Base-by-base conservation (phyloP, 78 protist species). In the Dictyostelium intermedium region DNA sequence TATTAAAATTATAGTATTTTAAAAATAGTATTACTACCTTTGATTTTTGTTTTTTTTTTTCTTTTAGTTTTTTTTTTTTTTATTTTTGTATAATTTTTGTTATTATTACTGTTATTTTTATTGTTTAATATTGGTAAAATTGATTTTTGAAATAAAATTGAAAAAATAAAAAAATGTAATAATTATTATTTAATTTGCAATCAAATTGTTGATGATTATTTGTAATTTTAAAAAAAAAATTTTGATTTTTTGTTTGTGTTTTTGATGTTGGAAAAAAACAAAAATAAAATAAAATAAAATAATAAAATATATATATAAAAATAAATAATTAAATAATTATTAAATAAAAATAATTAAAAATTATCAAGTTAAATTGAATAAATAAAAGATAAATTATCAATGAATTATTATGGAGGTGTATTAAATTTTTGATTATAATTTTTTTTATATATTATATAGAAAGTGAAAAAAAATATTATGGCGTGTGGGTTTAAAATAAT, bases 171-270 rank as follows among this genome's bases (percentile, higher is more conserved):
- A 50, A 50, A 50, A 50, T 50, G 23, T 50, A 50, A 50, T 50
- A 50, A 50, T 63, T 25, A 16, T 63, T 25, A 63, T 18, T 61
- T 63, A n/a, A 25, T 25, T 63, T 63, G 73, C 73, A 63, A 63
- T 63, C 73, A 63, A 63, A 63, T 63, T 63, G 73, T 63, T 63
- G 73, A 63, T 63, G 73, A 63, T 63, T 63, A 63, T 63, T 63
- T 63, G 73, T 63, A 63, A 63, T 63, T 63, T 20, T 25, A 27
- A 50, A 50, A 50, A 50, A 50, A 16, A 50, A 50, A 50, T 10
- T 50, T 50, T 50, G 61, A 50, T 61, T 61, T 63, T 63, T 63
- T 63, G 27, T 63, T 63, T 63, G 27, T 63, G 27, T 63, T 63
- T 63, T 63, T 63, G 73, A 63, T 63, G 73, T 63, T 63, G 27